Conservation (phyloP, 305 asterid genomes). For the Striga hermonthica region DNA sequence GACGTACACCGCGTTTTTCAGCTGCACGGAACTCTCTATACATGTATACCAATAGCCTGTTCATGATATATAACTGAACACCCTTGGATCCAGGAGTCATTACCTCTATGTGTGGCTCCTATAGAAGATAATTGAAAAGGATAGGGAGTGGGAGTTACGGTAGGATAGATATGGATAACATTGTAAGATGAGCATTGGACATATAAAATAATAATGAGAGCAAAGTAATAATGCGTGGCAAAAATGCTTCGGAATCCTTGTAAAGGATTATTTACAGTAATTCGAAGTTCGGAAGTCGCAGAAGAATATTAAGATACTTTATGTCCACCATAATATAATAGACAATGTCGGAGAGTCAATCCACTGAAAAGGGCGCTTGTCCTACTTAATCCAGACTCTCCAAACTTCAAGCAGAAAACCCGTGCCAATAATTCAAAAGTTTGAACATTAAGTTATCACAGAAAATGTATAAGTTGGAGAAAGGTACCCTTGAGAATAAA, state of each 20-base stretch:
- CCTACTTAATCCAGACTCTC: constrained; percentile 5
- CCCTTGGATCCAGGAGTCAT: constrained; percentile 91
- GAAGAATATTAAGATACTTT: constrained; percentile 3
- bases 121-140: constrained; percentile 33
- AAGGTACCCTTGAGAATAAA: too few relatives aligned
- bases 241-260: constrained; percentile 8
- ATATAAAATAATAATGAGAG: neutral
- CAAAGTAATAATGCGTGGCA: neutral
- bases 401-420: constrained; percentile 2
- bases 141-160: constrained; percentile 34
- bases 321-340: constrained; percentile 1
- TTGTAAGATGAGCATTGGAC: constrained; percentile 13
- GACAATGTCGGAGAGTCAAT: neutral
- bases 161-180: constrained; percentile 26
- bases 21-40: constrained; percentile 81
- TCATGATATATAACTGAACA: constrained; percentile 78
- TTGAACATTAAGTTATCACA: neutral
- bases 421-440: neutral
- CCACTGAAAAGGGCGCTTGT: constrained; percentile 2
- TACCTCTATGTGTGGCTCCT: constrained; percentile 99
- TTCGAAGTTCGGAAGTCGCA: neutral
- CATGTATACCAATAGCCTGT: constrained; percentile 85
- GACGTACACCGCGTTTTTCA: constrained; percentile 80
- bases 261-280: neutral
- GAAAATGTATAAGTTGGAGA: too few relatives aligned